These are phyloP conservation scores for Pseudoneurospora amorphoporcata DNA, from an alignment of 495 filamentous ascomycete species.

Conservation along the genomic window DNA sequence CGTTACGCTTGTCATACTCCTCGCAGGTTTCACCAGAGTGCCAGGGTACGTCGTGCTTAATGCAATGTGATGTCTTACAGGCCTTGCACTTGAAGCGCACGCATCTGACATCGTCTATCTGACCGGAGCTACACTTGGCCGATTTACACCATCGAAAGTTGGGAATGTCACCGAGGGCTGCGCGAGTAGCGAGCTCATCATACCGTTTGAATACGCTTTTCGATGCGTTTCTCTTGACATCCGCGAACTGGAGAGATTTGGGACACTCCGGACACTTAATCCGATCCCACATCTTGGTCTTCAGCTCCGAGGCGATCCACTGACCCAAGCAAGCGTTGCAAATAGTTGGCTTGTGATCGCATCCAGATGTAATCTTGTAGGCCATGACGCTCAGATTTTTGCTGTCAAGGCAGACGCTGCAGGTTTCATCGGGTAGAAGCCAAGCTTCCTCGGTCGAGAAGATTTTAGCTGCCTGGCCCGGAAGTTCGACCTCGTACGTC, in stretches of 20 bases:
- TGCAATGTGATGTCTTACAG: conserved; percentile 29
- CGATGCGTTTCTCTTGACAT: conserved; percentile 23
- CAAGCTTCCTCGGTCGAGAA: conserved; percentile 25
- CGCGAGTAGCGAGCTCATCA: conserved; percentile 22
- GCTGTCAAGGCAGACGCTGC: conserved; percentile 29
- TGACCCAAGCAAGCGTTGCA: conserved; percentile 28
- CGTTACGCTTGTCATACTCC: conserved; percentile 30
- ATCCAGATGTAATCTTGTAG: conserved; percentile 19
- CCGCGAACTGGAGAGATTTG: conserved; percentile 22
- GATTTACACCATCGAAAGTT: conserved; percentile 37
- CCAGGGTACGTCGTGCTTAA: conserved; percentile 35
- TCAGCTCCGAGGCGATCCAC: conserved; percentile 26
- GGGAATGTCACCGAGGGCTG: conserved; percentile 17
- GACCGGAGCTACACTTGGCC: conserved; percentile 31
- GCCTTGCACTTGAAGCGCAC: conserved; percentile 29
- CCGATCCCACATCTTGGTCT: conserved; percentile 21
- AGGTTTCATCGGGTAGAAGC: conserved; percentile 25
- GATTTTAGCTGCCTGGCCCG: conserved; percentile 15
- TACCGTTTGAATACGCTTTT: conserved; percentile 24
- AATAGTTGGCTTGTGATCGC: conserved; percentile 22
- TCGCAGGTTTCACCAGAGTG: conserved; percentile 39
- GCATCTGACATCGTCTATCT: conserved; percentile 27
- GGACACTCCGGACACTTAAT: conserved; percentile 32
- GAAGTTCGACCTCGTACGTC: conserved; percentile 23
- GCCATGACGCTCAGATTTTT: conserved; percentile 27